Conservation (phyloP, 2,329 filamentous ascomycete genomes). For the Fusarium acutatum region DNA sequence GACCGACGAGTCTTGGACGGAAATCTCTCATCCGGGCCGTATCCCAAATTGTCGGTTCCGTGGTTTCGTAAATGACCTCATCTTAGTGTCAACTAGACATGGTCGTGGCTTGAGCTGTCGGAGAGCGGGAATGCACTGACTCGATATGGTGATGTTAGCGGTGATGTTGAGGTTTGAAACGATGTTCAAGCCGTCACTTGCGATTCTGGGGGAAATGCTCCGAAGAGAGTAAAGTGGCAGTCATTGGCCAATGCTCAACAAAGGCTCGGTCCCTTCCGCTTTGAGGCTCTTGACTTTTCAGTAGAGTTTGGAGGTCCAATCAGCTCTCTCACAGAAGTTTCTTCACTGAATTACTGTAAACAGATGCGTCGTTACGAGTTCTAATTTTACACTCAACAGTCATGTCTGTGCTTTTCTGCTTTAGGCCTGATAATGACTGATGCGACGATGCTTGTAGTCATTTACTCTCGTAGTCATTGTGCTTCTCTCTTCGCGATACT, state of each 20-base stretch:
- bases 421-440: not conserved
- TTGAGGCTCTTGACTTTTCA: not conserved
- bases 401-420: not conserved
- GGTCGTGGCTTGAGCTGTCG: not conserved
- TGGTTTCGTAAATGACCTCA: not conserved
- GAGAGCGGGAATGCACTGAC: conserved; percentile 23
- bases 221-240: not conserved
- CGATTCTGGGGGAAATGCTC: not conserved
- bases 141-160: conserved; percentile 1
- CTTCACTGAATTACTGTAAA: not conserved
- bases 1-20: not conserved
- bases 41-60: not conserved
- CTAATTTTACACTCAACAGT: not conserved
- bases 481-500: not conserved
- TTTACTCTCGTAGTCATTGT: not conserved
- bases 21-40: not conserved
- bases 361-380: not conserved
- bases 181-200: not conserved
- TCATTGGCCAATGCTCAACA: conserved; percentile 1
- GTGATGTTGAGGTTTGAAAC: not conserved
- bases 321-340: not conserved
- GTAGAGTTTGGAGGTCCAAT: not conserved
- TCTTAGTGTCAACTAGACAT: not conserved
- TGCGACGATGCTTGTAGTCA: not conserved
- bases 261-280: conserved; percentile 17